These are phyloP conservation scores for Corymbia maculata DNA, from an alignment of 345 rosid genomes.

Conservation along the genomic window DNA sequence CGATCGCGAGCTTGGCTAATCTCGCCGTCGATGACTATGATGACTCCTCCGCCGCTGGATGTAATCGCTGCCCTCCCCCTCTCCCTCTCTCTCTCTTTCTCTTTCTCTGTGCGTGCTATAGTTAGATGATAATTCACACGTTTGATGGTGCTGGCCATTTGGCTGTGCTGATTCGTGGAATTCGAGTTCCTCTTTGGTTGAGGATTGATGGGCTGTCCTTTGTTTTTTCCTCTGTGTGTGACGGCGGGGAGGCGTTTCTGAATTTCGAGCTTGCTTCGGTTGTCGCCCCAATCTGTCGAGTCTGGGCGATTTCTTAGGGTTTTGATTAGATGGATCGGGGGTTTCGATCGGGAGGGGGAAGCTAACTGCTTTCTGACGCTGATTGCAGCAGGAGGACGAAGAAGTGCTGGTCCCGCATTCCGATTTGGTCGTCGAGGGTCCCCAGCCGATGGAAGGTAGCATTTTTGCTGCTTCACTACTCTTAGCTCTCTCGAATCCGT, in stretches of 20 bases:
- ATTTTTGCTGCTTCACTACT: neutral
- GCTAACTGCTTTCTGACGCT: neutral
- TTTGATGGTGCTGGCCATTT: neutral
- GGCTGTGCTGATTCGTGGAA: neutral
- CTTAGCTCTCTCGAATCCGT: neutral
- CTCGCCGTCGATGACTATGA: conserved; percentile 50
- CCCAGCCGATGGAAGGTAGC: conserved; percentile 92
- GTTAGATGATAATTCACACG: neutral
- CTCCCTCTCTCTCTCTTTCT: neutral
- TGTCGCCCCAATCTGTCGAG: too few species aligned
- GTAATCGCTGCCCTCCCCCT: conserved; percentile 19
- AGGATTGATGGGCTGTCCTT: neutral
- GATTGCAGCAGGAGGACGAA: conserved; percentile 75
- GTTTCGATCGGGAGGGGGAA: neutral
- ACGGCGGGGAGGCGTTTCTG: neutral
- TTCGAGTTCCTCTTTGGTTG: neutral
- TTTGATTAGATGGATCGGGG: too few species aligned
- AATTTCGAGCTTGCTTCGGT: conserved; percentile 7
- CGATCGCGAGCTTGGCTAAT: neutral
- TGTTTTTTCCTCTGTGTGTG: neutral
- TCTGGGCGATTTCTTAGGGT: neutral
- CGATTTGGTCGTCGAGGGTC: conserved; percentile 65
- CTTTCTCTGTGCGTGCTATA: neutral
- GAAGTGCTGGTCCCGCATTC: conserved; percentile 93
- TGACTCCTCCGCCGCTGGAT: conserved; percentile 72